Percentiles rank a stretch among this genome's conserved stretches.
Evolutionary conservation across 192 early-diverging fungal species (phyloP).

Genomic region (Rhizoclosmatium sp.): DNA sequence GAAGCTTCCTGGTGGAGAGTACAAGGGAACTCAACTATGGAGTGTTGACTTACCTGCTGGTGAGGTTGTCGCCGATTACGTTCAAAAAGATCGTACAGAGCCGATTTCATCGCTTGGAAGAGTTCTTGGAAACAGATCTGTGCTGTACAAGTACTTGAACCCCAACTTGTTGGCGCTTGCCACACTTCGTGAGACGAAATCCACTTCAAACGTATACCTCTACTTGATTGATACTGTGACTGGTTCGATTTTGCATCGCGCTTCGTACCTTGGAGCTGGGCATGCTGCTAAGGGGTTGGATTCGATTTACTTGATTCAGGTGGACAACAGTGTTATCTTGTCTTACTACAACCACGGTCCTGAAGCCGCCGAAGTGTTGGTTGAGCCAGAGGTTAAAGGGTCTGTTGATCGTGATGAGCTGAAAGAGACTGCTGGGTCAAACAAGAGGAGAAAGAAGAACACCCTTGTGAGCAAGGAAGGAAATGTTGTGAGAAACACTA

Average conservation of each 20-base stretch:
- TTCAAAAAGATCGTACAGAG: slow-evolving; percentile 42
- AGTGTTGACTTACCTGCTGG: slow-evolving; percentile 41
- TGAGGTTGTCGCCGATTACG: slow-evolving; percentile 53
- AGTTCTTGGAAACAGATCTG: slow-evolving; percentile 92
- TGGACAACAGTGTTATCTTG: slow-evolving; percentile 90
- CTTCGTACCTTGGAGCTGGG: slow-evolving; percentile 62
- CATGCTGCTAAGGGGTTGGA: slow-evolving; percentile 28
- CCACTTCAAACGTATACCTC: slow-evolving; percentile 59
- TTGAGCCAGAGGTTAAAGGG: slow-evolving; percentile 22
- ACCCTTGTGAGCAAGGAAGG: slow-evolving; percentile 25
- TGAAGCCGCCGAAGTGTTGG: slow-evolving; percentile 29
- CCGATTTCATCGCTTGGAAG: slow-evolving; percentile 89
- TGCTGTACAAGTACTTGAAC: slow-evolving; percentile 99
- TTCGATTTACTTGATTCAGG: slow-evolving; percentile 73
- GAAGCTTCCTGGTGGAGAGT: slow-evolving; percentile 18
- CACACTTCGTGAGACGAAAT: slow-evolving; percentile 53
- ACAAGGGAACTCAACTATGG: slow-evolving; percentile 42
- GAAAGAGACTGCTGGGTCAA: slow-evolving; percentile 17
- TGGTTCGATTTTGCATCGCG: slow-evolving; percentile 80
- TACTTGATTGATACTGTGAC: slow-evolving; percentile 91
- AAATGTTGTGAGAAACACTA: slow-evolving; percentile 13
- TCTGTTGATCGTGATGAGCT: slow-evolving; percentile 29
- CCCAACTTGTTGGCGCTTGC: slow-evolving; percentile 86
- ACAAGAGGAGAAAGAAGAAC: slow-evolving; percentile 29
- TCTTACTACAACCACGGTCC: slow-evolving; percentile 87